These are phyloP conservation scores for Xylaria palmicola DNA, from an alignment of 495 filamentous ascomycete genomes.

Conservation along the genomic window DNA sequence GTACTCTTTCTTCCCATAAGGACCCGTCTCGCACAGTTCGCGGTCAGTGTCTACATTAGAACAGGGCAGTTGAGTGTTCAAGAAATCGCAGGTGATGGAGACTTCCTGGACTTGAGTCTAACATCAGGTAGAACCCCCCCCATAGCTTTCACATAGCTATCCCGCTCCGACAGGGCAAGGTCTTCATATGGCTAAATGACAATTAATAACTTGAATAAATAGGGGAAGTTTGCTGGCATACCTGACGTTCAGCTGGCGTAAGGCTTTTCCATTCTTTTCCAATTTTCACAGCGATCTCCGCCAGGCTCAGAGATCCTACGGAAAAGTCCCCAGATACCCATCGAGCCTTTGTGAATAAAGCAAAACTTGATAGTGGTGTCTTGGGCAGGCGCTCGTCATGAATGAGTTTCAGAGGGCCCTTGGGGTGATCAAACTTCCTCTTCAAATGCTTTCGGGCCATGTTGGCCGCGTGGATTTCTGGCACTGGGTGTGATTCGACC, in stretches of 20 bases:
- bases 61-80: too few species aligned
- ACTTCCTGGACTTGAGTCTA: not conserved
- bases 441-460: slow-evolving; percentile 54
- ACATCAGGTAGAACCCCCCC: slow-evolving; percentile 5
- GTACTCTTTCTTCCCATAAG: too few species aligned
- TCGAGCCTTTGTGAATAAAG: slow-evolving; percentile 49
- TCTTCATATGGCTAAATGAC: slow-evolving; percentile 28
- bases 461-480: slow-evolving; percentile 63
- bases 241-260: slow-evolving; percentile 49
- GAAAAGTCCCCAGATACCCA: slow-evolving; percentile 40
- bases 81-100: too few species aligned
- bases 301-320: slow-evolving; percentile 28
- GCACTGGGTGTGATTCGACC: slow-evolving; percentile 56
- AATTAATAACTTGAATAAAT: slow-evolving; percentile 18
- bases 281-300: slow-evolving; percentile 22
- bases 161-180: slow-evolving; percentile 8
- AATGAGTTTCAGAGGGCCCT: slow-evolving; percentile 32
- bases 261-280: slow-evolving; percentile 47
- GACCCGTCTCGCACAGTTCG: too few species aligned
- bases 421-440: slow-evolving; percentile 25
- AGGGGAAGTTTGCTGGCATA: slow-evolving; percentile 22
- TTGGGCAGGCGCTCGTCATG: slow-evolving; percentile 62
- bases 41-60: too few species aligned
- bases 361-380: slow-evolving; percentile 33
- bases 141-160: slow-evolving; percentile 24